A percentile compares a stretch with the other conserved stretches of the same genome.
Conservation (phyloP, 108 stramenopile genomes). For the Skeletonema marinoi region DNA sequence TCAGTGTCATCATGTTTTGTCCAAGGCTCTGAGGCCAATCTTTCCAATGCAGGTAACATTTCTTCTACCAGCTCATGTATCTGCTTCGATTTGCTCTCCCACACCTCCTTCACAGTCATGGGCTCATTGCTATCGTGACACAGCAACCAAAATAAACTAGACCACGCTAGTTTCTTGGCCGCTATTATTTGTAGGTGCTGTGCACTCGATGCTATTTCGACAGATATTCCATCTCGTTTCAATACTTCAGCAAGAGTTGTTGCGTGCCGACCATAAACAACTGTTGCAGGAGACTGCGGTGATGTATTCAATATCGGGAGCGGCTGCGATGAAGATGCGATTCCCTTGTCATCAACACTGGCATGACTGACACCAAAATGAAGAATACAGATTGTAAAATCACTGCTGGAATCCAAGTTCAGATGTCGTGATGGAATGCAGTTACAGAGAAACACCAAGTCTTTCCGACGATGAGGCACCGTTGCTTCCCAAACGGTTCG, state of each 20-base stretch:
- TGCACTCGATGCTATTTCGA: conserved; percentile 28
- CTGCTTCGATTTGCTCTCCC: conserved; percentile 26
- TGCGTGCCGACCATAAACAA: conserved; percentile 69
- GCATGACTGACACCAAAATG: conserved; percentile 38
- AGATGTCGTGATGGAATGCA: conserved; percentile 49
- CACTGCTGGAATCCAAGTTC: not conserved
- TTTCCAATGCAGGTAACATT: conserved; percentile 49
- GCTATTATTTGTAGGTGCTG: conserved; percentile 32
- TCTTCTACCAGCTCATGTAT: conserved; percentile 59
- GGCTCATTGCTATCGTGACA: conserved; percentile 47
- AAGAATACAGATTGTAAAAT: conserved; percentile 25
- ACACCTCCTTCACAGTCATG: conserved; percentile 56
- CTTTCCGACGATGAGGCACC: conserved; percentile 43
- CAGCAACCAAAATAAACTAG: conserved; percentile 65
- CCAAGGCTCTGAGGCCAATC: conserved; percentile 11
- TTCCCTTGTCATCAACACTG: not conserved
- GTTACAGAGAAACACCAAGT: conserved; percentile 72
- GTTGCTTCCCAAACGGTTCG: conserved; percentile 53
- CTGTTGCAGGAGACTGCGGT: conserved; percentile 53
- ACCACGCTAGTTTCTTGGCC: conserved; percentile 63
- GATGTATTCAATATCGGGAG: conserved; percentile 55
- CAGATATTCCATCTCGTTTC: conserved; percentile 41
- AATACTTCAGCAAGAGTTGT: conserved; percentile 31
- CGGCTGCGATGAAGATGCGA: not conserved
- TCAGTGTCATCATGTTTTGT: not conserved